phyloP scores from a whole-genome alignment of 805 yeast genomes.

The Ogataea trehaloabstinens region DNA sequence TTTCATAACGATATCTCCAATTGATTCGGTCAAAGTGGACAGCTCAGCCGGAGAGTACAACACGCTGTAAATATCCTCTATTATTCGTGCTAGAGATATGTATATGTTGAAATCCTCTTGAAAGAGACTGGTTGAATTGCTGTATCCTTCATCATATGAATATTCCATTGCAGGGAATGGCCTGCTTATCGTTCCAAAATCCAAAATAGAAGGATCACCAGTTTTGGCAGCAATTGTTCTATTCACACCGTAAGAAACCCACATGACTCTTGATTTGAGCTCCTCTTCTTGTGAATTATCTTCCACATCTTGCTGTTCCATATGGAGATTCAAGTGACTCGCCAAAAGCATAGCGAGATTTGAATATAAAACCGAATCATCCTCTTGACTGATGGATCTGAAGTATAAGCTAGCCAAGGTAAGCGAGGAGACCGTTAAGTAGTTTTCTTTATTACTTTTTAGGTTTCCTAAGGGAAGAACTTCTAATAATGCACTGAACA shows the following conservation, averaged over 20 bases:
- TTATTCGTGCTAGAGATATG: slow-evolving; percentile 19
- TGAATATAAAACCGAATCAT: slow-evolving; percentile 26
- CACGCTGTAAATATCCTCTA: slow-evolving; percentile 24
- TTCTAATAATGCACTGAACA: slow-evolving; percentile 15
- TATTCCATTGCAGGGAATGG: slow-evolving; percentile 18
- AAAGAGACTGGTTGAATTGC: background rate
- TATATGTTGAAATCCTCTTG: slow-evolving; percentile 19
- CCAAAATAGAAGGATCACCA: slow-evolving; percentile 23
- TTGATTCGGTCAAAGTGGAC: slow-evolving; percentile 11
- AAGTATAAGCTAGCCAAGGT: slow-evolving; percentile 22
- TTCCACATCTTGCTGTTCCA: slow-evolving; percentile 1
- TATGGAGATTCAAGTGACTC: slow-evolving; percentile 21
- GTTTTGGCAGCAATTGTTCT: slow-evolving; percentile 26
- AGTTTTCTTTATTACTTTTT: slow-evolving; percentile 10
- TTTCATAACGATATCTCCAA: slow-evolving; percentile 22
- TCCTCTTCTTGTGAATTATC: slow-evolving; percentile 13
- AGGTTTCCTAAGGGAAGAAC: slow-evolving; percentile 19
- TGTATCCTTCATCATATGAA: slow-evolving; percentile 3
- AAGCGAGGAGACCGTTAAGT: slow-evolving; percentile 20
- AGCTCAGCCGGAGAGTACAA: slow-evolving; percentile 17
- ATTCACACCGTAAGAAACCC: slow-evolving; percentile 27
- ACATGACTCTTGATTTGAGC: slow-evolving; percentile 23
- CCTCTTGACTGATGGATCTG: slow-evolving; percentile 23
- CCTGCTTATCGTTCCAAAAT: slow-evolving; percentile 15
- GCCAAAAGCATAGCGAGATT: slow-evolving; percentile 26